Conservation (phyloP, 2,329 filamentous ascomycete genomes). For the Pseudogymnoascus sp. region DNA sequence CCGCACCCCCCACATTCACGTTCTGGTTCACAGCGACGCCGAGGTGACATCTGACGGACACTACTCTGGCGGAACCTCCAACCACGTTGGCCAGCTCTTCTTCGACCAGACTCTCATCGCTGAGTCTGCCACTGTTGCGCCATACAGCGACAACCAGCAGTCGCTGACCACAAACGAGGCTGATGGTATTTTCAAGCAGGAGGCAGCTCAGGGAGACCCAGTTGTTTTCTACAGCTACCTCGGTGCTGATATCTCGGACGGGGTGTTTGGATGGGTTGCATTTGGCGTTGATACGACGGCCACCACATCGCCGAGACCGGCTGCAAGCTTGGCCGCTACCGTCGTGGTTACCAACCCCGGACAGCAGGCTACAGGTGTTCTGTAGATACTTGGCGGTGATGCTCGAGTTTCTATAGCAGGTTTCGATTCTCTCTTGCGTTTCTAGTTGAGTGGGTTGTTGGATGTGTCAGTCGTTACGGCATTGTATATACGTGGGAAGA, state of each 20-base stretch:
- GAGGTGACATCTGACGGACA: conserved; percentile 36
- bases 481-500: neutral
- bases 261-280: conserved; percentile 49
- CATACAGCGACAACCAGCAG: conserved; percentile 43
- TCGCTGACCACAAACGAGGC: conserved; percentile 41
- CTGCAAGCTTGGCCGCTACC: conserved; percentile 27
- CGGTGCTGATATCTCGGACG: conserved; percentile 44
- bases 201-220: conserved; percentile 43
- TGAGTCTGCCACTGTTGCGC: conserved; percentile 40
- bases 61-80: conserved; percentile 43
- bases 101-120: conserved; percentile 53
- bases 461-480: neutral
- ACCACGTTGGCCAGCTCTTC: conserved; percentile 59
- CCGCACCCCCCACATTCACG: conserved; percentile 42
- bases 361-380: neutral
- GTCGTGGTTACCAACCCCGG: conserved; percentile 26
- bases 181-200: conserved; percentile 41
- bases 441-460: neutral
- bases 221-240: conserved; percentile 53
- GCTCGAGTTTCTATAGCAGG: neutral
- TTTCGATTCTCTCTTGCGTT: neutral
- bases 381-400: neutral
- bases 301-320: conserved; percentile 41
- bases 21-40: conserved; percentile 38
- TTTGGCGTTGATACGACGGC: conserved; percentile 42